A percentile compares a stretch with the other conserved stretches of the same genome.
Evolutionary conservation across 441 rosid species (phyloP).

Genomic region (Kokia cookei): DNA sequence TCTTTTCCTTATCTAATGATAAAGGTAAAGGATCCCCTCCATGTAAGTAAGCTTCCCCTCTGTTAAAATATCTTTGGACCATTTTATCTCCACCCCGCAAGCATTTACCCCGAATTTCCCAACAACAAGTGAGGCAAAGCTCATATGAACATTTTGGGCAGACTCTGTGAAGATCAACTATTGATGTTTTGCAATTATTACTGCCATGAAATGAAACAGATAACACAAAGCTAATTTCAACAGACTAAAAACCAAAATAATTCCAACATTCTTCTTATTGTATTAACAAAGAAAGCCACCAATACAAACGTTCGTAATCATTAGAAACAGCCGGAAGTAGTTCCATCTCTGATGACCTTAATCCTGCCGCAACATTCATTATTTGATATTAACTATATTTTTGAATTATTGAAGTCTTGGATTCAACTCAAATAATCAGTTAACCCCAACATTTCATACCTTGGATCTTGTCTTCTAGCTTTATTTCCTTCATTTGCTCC

Average conservation of each 20-base stretch:
- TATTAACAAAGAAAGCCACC: not conserved
- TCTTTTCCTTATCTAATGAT: not conserved
- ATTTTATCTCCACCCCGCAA: constrained; percentile 28
- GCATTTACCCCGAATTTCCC: constrained; percentile 58
- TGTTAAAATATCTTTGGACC: constrained; percentile 24
- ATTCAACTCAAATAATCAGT: too few species aligned
- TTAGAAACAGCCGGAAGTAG: not conserved
- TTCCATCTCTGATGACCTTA: not conserved
- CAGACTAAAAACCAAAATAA: not conserved
- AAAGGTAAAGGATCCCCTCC: constrained; percentile 21
- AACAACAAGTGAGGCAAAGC: constrained; percentile 72
- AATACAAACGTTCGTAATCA: not conserved
- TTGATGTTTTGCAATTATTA: constrained; percentile 65
- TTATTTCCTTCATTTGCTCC: constrained; percentile 36
- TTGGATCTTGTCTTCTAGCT: constrained; percentile 30
- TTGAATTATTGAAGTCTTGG: too few species aligned
- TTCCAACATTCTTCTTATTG: not conserved
- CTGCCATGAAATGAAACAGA: constrained; percentile 24
- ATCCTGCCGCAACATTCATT: not conserved
- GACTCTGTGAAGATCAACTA: constrained; percentile 67
- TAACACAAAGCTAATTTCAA: not conserved
- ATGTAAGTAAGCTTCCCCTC: constrained; percentile 47
- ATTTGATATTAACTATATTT: not conserved
- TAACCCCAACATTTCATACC: constrained; percentile 16
- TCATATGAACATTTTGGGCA: constrained; percentile 58